Evolutionary conservation across 2,329 filamentous ascomycete genomes (phyloP).

Genomic region (Cladosporium cucumerinum): DNA sequence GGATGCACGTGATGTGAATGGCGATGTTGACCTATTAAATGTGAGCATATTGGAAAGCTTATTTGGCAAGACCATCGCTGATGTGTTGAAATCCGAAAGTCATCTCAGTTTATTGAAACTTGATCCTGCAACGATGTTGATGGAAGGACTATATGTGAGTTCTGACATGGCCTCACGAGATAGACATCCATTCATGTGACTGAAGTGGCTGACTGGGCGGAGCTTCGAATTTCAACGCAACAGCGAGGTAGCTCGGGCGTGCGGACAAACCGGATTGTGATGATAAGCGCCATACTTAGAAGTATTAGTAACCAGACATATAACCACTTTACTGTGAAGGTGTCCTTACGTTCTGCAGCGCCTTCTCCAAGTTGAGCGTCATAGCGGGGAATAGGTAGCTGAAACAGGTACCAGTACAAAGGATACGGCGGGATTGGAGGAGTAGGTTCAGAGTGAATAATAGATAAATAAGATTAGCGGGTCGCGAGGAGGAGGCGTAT

Average conservation of each 20-base stretch:
- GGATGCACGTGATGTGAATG: constrained; percentile 79
- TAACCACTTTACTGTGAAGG: neutral
- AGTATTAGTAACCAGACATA: constrained; percentile 20
- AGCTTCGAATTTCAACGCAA: constrained; percentile 6
- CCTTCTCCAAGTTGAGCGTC: constrained; percentile 73
- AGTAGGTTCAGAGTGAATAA: neutral
- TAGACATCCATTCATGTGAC: neutral
- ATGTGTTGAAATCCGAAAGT: constrained; percentile 15
- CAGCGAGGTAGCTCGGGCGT: constrained; percentile 10
- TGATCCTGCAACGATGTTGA: neutral
- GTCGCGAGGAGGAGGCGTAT: neutral
- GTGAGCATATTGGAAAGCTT: constrained; percentile 3
- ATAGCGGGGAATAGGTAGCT: constrained; percentile 30
- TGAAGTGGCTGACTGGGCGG: neutral
- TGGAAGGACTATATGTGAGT: neutral
- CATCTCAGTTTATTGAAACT: constrained; percentile 1
- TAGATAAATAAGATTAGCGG: neutral
- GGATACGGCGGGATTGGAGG: neutral
- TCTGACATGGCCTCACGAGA: neutral
- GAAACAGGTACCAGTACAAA: neutral
- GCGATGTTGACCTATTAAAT: constrained; percentile 62
- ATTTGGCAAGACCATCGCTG: constrained; percentile 5
- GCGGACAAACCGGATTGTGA: constrained; percentile 58
- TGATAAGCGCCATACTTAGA: constrained; percentile 79
- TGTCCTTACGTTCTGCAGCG: constrained; percentile 71